phyloP scores from a whole-genome alignment of 306 rosid species.

The Neltuma alba region DNA sequence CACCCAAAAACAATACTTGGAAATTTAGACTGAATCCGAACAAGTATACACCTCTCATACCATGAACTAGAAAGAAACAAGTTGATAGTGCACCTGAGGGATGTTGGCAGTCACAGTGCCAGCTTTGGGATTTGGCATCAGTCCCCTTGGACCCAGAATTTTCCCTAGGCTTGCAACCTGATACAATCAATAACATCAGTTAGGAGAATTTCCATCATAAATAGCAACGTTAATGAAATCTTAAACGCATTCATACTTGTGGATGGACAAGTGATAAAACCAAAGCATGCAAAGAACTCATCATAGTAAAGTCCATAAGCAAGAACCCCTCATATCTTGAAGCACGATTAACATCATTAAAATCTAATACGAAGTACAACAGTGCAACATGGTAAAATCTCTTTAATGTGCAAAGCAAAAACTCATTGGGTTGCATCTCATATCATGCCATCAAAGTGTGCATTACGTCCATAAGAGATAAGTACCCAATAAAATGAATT shows the following conservation, averaged over 20 bases:
- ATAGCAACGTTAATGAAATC: not conserved
- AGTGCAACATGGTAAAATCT: conserved; percentile 4
- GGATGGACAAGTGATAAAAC: not conserved
- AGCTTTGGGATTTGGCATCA: conserved; percentile 99
- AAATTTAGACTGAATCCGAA: not conserved
- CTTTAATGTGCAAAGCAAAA: conserved; percentile 10
- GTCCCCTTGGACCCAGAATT: conserved; percentile 98
- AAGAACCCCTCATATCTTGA: conserved; percentile 6
- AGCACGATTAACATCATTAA: not conserved
- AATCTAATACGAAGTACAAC: not conserved
- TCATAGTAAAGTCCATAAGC: conserved; percentile 1
- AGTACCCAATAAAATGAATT: not conserved
- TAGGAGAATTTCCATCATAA: conserved; percentile 29
- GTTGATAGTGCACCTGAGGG: conserved; percentile 69
- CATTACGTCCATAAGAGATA: not conserved
- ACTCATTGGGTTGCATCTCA: conserved; percentile 2
- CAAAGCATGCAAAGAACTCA: not conserved
- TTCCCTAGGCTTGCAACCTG: conserved; percentile 98
- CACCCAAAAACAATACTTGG: not conserved
- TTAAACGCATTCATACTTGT: conserved; percentile 1
- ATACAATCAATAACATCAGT: conserved; percentile 34
- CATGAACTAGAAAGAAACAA: conserved; percentile 13
- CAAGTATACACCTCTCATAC: not conserved
- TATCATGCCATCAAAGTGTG: not conserved
- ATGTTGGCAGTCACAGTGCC: conserved; percentile 96